A percentile compares a stretch with the other conserved stretches of the same genome.
phyloP scores from a whole-genome alignment of 306 rosid genomes.

The Casuarina equisetifolia region DNA sequence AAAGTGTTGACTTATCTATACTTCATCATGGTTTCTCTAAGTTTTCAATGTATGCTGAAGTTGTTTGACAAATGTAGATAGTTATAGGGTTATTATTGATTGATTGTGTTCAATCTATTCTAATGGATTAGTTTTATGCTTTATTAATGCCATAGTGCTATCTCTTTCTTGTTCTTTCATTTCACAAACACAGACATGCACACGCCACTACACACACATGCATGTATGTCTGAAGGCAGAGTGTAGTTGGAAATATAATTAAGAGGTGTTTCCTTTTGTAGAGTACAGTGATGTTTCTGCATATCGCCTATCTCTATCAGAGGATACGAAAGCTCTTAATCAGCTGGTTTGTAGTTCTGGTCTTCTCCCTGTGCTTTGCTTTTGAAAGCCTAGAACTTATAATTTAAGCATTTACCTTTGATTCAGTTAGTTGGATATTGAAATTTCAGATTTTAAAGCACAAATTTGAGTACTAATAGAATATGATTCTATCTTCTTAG shows the following conservation, averaged over 20 bases:
- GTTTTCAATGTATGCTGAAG: neutral
- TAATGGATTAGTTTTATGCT: neutral
- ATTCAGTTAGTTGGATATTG: neutral
- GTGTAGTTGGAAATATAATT: neutral
- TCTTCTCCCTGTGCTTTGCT: neutral
- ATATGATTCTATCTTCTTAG: conserved; percentile 1
- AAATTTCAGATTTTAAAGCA: neutral
- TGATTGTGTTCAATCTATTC: neutral
- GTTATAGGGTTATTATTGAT: neutral
- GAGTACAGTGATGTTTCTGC: conserved; percentile 93
- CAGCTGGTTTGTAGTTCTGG: conserved; percentile 66
- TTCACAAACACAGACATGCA: neutral
- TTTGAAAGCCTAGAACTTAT: neutral
- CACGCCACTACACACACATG: neutral
- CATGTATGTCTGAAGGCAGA: neutral
- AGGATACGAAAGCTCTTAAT: conserved; percentile 97
- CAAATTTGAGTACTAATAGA: conserved; percentile 2
- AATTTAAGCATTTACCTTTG: neutral
- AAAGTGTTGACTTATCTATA: neutral
- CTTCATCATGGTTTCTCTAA: neutral
- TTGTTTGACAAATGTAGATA: neutral
- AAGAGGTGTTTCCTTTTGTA: conserved; percentile 34
- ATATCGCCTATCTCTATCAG: conserved; percentile 86
- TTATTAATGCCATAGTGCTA: neutral
- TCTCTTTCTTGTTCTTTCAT: neutral